A percentile compares a stretch with the other conserved stretches of the same genome.
Evolutionary conservation across 805 yeast species (phyloP).

Genomic region (Nakazawaea wyomingensis): DNA sequence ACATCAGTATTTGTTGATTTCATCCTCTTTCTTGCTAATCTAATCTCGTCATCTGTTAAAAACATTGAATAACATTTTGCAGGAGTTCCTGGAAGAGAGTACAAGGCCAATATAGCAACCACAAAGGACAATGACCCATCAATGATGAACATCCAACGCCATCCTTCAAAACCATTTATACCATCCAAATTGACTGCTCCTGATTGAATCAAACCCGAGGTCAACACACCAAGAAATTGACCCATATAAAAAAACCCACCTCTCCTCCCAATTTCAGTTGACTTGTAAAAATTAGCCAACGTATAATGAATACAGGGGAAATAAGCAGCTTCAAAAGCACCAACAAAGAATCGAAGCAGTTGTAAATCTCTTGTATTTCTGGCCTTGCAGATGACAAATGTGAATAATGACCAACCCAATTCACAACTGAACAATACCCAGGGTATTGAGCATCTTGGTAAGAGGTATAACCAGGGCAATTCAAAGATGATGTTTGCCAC

Average conservation of each 20-base stretch:
- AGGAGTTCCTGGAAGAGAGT: conserved; percentile 61
- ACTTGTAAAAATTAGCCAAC: conserved; percentile 52
- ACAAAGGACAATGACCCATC: conserved; percentile 43
- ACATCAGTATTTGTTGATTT: conserved; percentile 14
- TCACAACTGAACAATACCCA: conserved; percentile 51
- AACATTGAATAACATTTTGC: conserved; percentile 42
- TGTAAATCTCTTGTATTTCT: conserved; percentile 45
- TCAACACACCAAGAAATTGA: conserved; percentile 54
- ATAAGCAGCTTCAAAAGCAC: conserved; percentile 63
- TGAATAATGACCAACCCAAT: conserved; percentile 62
- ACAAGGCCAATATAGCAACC: conserved; percentile 21
- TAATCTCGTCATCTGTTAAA: conserved; percentile 48
- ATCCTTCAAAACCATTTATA: conserved; percentile 43
- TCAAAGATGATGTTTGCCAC: conserved; percentile 60
- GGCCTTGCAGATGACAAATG: conserved; percentile 50
- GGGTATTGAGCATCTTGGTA: conserved; percentile 54
- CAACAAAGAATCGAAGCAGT: conserved; percentile 62
- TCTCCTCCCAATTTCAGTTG: conserved; percentile 54
- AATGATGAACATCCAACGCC: conserved; percentile 52
- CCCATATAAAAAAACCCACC: conserved; percentile 60
- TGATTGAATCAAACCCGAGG: conserved; percentile 52
- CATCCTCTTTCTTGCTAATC: conserved; percentile 40
- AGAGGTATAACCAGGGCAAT: conserved; percentile 54
- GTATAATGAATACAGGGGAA: conserved; percentile 59
- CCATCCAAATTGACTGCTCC: conserved; percentile 31